phyloP scores from a whole-genome alignment of 108 stramenopile genomes.

The Skeletonema menzelii region DNA sequence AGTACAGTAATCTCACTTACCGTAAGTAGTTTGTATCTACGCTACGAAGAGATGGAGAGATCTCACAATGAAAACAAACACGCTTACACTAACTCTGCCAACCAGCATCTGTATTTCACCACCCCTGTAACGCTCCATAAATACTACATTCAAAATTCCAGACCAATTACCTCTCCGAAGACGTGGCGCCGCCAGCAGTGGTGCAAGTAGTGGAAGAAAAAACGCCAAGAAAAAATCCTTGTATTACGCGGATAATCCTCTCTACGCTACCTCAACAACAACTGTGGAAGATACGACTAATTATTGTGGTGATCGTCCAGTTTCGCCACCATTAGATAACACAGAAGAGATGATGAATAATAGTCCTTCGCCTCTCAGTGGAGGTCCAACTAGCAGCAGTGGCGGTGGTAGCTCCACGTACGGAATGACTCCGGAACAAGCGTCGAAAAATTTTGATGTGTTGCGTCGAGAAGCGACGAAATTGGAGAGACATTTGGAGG shows the following conservation, averaged over 20 bases:
- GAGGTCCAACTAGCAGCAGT: slow-evolving; percentile 1
- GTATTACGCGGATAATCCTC: no score
- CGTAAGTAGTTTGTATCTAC: no score
- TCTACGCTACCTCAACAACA: no score
- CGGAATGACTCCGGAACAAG: slow-evolving; percentile 43
- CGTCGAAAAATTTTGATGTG: slow-evolving; percentile 60
- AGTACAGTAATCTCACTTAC: no score
- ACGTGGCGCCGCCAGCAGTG: slow-evolving; percentile 3
- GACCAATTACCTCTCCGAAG: slow-evolving; percentile 11
- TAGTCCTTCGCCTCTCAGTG: neutral
- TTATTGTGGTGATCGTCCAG: no score
- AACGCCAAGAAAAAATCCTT: neutral
- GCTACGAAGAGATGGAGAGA: no score
- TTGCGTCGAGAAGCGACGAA: slow-evolving; percentile 83
- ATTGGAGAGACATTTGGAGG: slow-evolving; percentile 78
- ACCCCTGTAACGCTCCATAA: neutral
- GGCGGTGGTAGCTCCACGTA: neutral
- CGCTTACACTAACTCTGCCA: no score
- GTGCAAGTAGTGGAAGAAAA: neutral
- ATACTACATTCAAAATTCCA: neutral
- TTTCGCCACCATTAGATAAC: no score
- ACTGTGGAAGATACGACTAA: no score
- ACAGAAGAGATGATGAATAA: no score
- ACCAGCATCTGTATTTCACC: no score
- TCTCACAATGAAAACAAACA: no score